Evolutionary conservation across 1,284 basidiomycete genomes (phyloP), one percentile per base, ranked within the genome.

Genomic region (Stygiomarasmius scandens): DNA sequence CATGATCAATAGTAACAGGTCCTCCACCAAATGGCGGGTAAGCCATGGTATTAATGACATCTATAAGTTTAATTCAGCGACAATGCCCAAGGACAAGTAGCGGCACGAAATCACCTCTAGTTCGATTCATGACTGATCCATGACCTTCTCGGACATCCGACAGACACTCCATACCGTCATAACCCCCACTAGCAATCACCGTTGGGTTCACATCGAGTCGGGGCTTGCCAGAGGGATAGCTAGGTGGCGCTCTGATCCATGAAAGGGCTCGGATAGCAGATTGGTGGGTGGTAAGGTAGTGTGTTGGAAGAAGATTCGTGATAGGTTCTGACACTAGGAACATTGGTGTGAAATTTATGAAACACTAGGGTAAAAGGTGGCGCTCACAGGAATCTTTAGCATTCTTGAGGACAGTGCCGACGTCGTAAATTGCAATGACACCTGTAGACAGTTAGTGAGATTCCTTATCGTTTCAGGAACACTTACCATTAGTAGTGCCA

Each of bases 401-500:
- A 22, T 67, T 60, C 43, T 73, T 74, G 32, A 90, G 63, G 2
- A 82, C 79, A 24, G 82, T 68, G 3, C 77, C 81, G 22, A 95
- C 68, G 63, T 95, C 80, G 72, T 89, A 95, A 1, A 94, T 81
- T 0, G 84, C 88, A 50, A 95, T 81, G 41, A 78, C 80, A 2
- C 93, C 93, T 95, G 59, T 23, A 14, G 32, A 41, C 4, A 51
- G 57, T 14, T 11, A 27, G n/a, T n/a, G 29, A 12, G 20, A 25
- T 14, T 54, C 41, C 49, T 20, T 44, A 49, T 32, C 43, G 29
- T 8, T 38, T 41, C 6, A 45, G 34, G 41, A 22, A 44, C 20
- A 47, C 74, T 52, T 55, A 93, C 94, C 94, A 63, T 92, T 91
- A 1, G 91, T 88, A 29, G 89, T 87, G 0, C 93, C 93, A 4